Evolutionary conservation across 345 rosid species (phyloP).

Genomic region (Camelina neglecta): DNA sequence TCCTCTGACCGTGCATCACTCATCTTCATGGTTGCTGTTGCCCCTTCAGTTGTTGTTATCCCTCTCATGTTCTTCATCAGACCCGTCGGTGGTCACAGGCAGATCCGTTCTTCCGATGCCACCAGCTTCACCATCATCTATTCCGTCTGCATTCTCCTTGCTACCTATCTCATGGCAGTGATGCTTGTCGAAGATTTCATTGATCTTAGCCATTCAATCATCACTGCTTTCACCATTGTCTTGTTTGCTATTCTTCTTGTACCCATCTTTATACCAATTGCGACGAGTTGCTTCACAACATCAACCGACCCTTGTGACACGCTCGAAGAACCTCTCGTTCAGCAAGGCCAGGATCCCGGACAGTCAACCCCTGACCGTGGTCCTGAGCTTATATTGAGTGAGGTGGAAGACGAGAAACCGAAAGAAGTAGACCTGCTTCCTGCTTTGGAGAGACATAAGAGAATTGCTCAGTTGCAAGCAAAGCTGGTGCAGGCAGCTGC

Average conservation of each 20-base stretch:
- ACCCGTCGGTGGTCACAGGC: slow-evolving; percentile 90
- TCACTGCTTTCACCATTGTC: slow-evolving; percentile 55
- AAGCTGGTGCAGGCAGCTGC: slow-evolving; percentile 82
- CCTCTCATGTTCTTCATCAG: slow-evolving; percentile 77
- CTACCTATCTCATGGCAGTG: slow-evolving; percentile 84
- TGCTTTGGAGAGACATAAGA: slow-evolving; percentile 67
- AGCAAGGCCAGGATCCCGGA: slow-evolving; percentile 52
- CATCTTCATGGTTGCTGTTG: slow-evolving; percentile 91
- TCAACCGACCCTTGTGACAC: slow-evolving; percentile 51
- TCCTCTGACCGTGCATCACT: slow-evolving; percentile 80
- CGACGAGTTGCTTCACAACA: slow-evolving; percentile 51
- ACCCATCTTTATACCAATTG: slow-evolving; percentile 67
- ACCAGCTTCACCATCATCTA: slow-evolving; percentile 63
- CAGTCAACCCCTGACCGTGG: slow-evolving; percentile 51
- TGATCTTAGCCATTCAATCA: slow-evolving; percentile 53
- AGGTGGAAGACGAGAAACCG: slow-evolving; percentile 88
- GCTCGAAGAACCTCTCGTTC: slow-evolving; percentile 60
- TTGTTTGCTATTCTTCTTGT: slow-evolving; percentile 62
- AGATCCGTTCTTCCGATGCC: slow-evolving; percentile 63
- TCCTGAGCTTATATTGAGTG: slow-evolving; percentile 77
- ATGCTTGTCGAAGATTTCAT: slow-evolving; percentile 82
- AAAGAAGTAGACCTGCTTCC: slow-evolving; percentile 84
- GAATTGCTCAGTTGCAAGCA: slow-evolving; percentile 75
- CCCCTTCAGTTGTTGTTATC: slow-evolving; percentile 71
- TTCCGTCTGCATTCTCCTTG: slow-evolving; percentile 72